Conservation (phyloP, 345 rosid genomes). For the Firmiana major region DNA sequence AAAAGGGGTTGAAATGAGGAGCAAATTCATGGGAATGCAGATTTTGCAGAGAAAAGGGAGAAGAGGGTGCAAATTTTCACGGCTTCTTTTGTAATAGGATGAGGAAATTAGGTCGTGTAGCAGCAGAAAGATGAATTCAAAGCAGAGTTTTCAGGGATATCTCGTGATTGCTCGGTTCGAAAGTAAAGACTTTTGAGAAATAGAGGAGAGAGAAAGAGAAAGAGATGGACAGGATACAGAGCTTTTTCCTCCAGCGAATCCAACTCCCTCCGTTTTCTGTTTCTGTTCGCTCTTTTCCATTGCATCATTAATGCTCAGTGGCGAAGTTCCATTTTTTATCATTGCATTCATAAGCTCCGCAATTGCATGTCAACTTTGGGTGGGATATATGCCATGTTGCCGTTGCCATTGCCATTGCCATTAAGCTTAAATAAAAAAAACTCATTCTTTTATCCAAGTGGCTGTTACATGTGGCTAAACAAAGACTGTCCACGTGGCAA, state of each 20-base stretch:
- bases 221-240: background rate
- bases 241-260: conserved; percentile 21
- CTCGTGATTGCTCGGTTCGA: conserved; percentile 82
- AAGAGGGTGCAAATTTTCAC: conserved; percentile 24
- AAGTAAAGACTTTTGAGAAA: conserved; percentile 28
- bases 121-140: conserved; percentile 57
- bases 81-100: conserved; percentile 24
- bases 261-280: conserved; percentile 15
- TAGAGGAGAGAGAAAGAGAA: background rate
- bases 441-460: background rate
- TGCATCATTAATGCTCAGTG: conserved; percentile 26
- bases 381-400: background rate
- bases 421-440: no score
- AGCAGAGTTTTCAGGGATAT: conserved; percentile 62
- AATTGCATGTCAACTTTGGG: conserved; percentile 10
- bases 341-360: background rate
- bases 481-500: background rate
- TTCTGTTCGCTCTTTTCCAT: background rate
- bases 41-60: conserved; percentile 15
- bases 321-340: background rate
- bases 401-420: background rate
- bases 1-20: conserved; percentile 8
- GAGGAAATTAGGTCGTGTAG: conserved; percentile 41
- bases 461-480: conserved; percentile 7
- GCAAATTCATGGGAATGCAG: conserved; percentile 13